These are phyloP conservation scores for Cyclotella choctawhatcheeana DNA, from an alignment of 108 stramenopile genomes.

Conservation along the genomic window DNA sequence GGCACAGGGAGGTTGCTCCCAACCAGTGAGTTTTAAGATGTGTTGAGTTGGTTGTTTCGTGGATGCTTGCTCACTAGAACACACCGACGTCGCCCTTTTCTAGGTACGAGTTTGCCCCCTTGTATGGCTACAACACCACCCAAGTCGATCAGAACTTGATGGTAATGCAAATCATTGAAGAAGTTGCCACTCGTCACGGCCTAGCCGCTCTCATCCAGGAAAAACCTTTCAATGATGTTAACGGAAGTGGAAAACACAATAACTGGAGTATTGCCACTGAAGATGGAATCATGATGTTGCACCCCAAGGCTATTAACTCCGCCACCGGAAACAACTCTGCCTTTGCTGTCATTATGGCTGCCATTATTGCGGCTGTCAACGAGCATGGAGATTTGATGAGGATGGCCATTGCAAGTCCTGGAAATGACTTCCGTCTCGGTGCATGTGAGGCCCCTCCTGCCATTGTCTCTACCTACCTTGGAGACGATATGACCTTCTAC, in stretches of 20 bases:
- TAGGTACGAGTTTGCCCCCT: slow-evolving; percentile 90
- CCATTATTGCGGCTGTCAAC: slow-evolving; percentile 89
- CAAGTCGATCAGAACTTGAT: slow-evolving; percentile 95
- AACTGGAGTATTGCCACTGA: slow-evolving; percentile 94
- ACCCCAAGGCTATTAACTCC: slow-evolving; percentile 63
- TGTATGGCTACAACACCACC: slow-evolving; percentile 89
- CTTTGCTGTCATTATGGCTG: slow-evolving; percentile 94
- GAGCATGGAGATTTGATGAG: slow-evolving; percentile 97
- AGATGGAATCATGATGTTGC: slow-evolving; percentile 84
- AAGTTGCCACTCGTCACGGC: slow-evolving; percentile 89
- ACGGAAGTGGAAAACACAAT: slow-evolving; percentile 97
- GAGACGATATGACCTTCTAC: slow-evolving; percentile 90
- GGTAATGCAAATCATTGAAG: slow-evolving; percentile 98
- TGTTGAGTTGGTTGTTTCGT: neutral
- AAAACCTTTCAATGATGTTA: slow-evolving; percentile 97
- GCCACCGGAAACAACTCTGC: slow-evolving; percentile 77
- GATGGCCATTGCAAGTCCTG: slow-evolving; percentile 89
- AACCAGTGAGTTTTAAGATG: slow-evolving; percentile 61
- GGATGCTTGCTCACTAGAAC: neutral
- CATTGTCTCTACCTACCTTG: slow-evolving; percentile 95
- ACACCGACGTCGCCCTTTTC: neutral
- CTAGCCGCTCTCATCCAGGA: slow-evolving; percentile 95
- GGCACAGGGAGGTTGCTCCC: slow-evolving; percentile 96
- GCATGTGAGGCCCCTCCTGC: slow-evolving; percentile 97
- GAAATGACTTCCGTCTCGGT: slow-evolving; percentile 97